Evolutionary conservation across 208 protist genomes (phyloP).

Genomic region (Crithidia thermophila): DNA sequence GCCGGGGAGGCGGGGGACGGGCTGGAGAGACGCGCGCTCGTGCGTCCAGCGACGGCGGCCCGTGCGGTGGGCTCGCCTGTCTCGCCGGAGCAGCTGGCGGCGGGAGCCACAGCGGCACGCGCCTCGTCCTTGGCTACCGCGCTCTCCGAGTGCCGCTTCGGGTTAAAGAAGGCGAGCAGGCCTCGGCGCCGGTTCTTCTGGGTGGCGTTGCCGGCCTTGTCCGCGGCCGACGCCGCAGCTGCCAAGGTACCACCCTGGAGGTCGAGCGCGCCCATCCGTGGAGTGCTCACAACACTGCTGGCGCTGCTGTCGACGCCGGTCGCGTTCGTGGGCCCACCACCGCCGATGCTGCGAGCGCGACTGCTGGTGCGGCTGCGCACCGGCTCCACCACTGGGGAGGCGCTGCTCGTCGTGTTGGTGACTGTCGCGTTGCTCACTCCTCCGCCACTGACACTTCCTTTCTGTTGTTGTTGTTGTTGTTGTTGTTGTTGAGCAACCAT

Average conservation of each 20-base stretch:
- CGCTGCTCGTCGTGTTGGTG: constrained; percentile 10
- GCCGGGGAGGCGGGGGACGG: not conserved
- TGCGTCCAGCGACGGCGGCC: too few species aligned
- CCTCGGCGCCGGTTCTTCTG: too few species aligned
- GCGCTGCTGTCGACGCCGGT: not conserved
- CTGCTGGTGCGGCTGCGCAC: constrained; percentile 19
- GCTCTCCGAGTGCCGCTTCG: too few species aligned
- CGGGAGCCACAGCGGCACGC: not conserved
- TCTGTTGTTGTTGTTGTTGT: constrained; percentile 17
- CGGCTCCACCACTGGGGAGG: not conserved
- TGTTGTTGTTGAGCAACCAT: constrained; percentile 41
- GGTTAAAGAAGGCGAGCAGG: too few species aligned
- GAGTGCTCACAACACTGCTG: constrained; percentile 11
- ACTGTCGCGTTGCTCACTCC: not conserved
- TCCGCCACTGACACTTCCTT: not conserved
- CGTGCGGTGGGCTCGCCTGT: too few species aligned
- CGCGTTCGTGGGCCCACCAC: too few species aligned
- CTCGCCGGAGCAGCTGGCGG: too few species aligned
- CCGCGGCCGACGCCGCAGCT: not conserved
- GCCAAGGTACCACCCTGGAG: not conserved
- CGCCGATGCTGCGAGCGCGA: not conserved
- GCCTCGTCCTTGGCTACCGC: not conserved
- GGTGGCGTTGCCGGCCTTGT: not conserved
- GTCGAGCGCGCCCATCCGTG: not conserved
- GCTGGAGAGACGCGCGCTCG: constrained; percentile 4